A percentile compares a stretch with the other conserved stretches of the same genome.
Conservation (phyloP, 768 basidiomycete species). For the Leccinum boreale region DNA sequence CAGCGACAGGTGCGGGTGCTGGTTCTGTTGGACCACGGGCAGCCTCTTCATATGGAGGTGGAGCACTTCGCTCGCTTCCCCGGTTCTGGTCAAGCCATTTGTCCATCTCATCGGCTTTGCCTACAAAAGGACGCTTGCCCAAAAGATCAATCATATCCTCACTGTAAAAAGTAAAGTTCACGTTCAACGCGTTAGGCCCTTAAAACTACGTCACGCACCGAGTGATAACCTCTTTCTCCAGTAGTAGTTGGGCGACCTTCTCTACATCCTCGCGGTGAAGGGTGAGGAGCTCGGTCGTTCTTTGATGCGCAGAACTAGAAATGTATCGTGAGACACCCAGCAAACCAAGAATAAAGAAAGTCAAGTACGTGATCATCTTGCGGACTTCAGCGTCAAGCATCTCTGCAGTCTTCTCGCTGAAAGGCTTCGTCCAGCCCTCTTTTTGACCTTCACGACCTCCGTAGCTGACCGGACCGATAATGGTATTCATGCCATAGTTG, state of each 20-base stretch:
- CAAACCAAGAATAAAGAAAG: slow-evolving; percentile 11
- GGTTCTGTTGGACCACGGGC: slow-evolving; percentile 38
- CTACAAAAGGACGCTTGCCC: slow-evolving; percentile 79
- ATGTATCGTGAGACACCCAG: slow-evolving; percentile 8
- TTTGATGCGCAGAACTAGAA: slow-evolving; percentile 67
- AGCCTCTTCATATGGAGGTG: slow-evolving; percentile 56
- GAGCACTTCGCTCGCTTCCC: slow-evolving; percentile 55
- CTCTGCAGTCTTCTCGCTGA: slow-evolving; percentile 96
- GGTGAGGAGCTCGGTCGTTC: slow-evolving; percentile 79
- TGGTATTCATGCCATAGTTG: slow-evolving; percentile 95
- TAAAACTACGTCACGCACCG: slow-evolving; percentile 48
- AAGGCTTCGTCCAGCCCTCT: slow-evolving; percentile 94
- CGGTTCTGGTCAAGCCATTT: slow-evolving; percentile 89
- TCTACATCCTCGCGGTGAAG: slow-evolving; percentile 85
- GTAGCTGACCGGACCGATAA: slow-evolving; percentile 95
- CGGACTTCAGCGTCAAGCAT: slow-evolving; percentile 89
- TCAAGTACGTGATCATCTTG: slow-evolving; percentile 85
- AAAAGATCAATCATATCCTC: slow-evolving; percentile 86
- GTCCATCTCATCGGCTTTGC: slow-evolving; percentile 89
- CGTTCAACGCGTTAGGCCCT: not conserved
- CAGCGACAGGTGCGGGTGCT: slow-evolving; percentile 48
- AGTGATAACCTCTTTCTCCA: slow-evolving; percentile 96
- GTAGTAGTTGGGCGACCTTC: slow-evolving; percentile 83
- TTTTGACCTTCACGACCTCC: slow-evolving; percentile 82
- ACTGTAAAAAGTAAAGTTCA: slow-evolving; percentile 35